Evolutionary conservation across 257 asterid species (phyloP).

Genomic region (Solanum pimpinellifolium): DNA sequence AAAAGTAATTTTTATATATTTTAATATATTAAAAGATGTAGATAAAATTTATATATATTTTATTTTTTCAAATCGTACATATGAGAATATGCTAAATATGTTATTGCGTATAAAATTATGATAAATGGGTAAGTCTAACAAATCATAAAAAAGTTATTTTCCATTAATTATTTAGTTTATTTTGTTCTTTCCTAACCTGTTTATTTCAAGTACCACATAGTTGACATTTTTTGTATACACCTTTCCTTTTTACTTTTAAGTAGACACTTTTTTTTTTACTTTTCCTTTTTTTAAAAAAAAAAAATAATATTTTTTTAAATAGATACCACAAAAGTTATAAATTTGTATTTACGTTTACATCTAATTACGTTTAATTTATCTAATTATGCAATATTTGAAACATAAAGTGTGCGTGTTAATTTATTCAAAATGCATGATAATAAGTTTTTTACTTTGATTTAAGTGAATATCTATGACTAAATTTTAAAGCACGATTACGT

Average conservation of each 20-base stretch:
- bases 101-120: background rate
- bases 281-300: background rate
- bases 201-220: background rate
- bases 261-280: background rate
- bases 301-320: background rate
- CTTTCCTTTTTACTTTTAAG: background rate
- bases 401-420: background rate
- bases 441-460: background rate
- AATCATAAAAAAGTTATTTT: background rate
- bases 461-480: background rate
- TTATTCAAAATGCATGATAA: background rate
- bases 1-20: background rate
- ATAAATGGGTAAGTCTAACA: background rate
- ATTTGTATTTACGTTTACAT: background rate
- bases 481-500: background rate
- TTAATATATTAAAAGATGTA: background rate
- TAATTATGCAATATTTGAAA: background rate
- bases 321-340: background rate
- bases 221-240: background rate
- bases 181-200: background rate
- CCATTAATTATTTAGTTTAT: background rate
- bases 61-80: fast-evolving
- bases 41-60: fast-evolving
- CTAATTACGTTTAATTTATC: background rate
- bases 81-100: background rate